These are phyloP conservation scores for Phellinidium pouzarii DNA, from an alignment of 1,284 basidiomycete genomes.

Conservation along the genomic window DNA sequence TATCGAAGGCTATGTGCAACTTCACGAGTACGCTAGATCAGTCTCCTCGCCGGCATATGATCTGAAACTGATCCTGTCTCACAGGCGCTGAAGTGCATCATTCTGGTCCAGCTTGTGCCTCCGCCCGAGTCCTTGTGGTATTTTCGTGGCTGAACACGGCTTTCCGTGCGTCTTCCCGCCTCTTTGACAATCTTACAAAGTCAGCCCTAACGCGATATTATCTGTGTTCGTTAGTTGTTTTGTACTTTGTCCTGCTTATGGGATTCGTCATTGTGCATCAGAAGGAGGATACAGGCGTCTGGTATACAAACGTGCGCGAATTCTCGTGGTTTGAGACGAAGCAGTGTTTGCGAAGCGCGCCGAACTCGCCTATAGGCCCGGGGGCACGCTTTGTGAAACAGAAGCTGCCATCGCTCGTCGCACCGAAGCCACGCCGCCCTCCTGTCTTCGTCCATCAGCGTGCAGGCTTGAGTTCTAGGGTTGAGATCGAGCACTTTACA, in stretches of 20 bases:
- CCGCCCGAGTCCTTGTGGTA: conserved; percentile 49
- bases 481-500: conserved; percentile 43
- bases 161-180: conserved; percentile 39
- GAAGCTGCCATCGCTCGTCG: conserved; percentile 30
- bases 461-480: conserved; percentile 35
- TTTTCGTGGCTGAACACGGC: conserved; percentile 59
- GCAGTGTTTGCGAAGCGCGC: conserved; percentile 26
- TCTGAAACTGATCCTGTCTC: not conserved
- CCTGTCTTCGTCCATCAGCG: conserved; percentile 29
- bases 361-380: conserved; percentile 29
- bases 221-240: conserved; percentile 8
- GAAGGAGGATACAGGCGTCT: conserved; percentile 40
- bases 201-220: not conserved
- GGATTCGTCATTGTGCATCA: conserved; percentile 31
- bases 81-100: conserved; percentile 4
- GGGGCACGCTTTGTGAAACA: conserved; percentile 27
- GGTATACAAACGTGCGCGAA: conserved; percentile 44
- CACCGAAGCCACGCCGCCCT: conserved; percentile 38
- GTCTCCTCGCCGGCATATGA: conserved; percentile 1
- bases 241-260: conserved; percentile 36
- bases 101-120: conserved; percentile 37
- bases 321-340: conserved; percentile 34
- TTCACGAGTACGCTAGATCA: conserved; percentile 21
- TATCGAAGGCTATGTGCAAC: conserved; percentile 32
- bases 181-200: not conserved